A percentile compares a stretch with the other conserved stretches of the same genome.
phyloP scores from a whole-genome alignment of 2,329 filamentous ascomycete genomes.

The Dactylonectria macrodidyma region DNA sequence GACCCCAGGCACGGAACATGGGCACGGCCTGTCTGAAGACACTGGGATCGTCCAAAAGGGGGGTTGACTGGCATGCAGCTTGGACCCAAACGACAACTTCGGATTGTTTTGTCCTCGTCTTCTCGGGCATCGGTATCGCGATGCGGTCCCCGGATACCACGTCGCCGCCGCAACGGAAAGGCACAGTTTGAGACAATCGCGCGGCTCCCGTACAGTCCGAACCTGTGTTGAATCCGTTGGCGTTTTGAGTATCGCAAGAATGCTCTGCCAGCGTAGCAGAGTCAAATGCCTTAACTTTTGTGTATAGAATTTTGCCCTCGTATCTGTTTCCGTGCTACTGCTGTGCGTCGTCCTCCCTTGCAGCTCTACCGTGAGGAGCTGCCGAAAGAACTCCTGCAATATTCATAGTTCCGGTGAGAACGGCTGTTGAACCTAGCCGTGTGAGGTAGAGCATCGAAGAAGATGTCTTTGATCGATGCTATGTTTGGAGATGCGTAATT shows the following conservation, averaged over 20 bases:
- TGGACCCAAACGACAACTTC: not conserved
- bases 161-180: slow-evolving; percentile 12
- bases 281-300: not conserved
- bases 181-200: slow-evolving; percentile 26
- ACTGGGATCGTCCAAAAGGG: slow-evolving; percentile 8
- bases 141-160: slow-evolving; percentile 14
- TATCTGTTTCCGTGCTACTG: not conserved
- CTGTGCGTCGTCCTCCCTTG: not conserved
- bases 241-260: slow-evolving; percentile 12
- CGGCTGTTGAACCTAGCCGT: not conserved
- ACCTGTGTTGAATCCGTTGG: slow-evolving; percentile 12
- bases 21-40: slow-evolving; percentile 9
- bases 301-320: not conserved
- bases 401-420: not conserved
- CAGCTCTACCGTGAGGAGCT: not conserved
- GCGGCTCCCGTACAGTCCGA: slow-evolving; percentile 6
- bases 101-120: slow-evolving; percentile 19
- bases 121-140: slow-evolving; percentile 13
- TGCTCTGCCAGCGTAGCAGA: not conserved
- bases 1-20: slow-evolving; percentile 27
- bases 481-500: slow-evolving; percentile 37
- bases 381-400: not conserved
- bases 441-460: slow-evolving; percentile 20
- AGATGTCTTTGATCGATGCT: slow-evolving; percentile 31
- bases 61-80: slow-evolving; percentile 7